Evolutionary conservation across 2,329 filamentous ascomycete genomes (phyloP).

Genomic region (Xylaria sp.): DNA sequence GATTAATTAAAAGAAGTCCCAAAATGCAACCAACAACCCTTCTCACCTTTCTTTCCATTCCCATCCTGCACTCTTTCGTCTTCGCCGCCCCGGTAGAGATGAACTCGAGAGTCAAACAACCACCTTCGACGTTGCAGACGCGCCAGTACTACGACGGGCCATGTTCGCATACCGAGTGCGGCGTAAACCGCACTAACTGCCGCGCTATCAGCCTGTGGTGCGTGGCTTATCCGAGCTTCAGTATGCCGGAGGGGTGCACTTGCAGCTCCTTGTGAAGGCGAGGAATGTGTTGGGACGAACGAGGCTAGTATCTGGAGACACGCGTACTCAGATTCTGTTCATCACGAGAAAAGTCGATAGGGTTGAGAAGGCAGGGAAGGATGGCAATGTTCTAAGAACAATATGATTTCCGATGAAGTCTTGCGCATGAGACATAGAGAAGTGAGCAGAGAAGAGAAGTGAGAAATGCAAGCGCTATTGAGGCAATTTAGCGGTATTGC

Average conservation of each 20-base stretch:
- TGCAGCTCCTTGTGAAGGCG: constrained; percentile 22
- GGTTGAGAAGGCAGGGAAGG: not conserved
- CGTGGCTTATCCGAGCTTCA: constrained; percentile 20
- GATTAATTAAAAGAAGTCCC: not conserved
- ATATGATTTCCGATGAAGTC: not conserved
- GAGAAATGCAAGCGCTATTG: too few relatives aligned
- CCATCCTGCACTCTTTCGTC: constrained; percentile 12
- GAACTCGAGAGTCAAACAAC: not conserved
- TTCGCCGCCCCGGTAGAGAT: constrained; percentile 12
- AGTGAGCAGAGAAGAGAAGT: too few relatives aligned
- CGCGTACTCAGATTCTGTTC: not conserved
- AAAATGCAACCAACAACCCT: constrained; percentile 17
- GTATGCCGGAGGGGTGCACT: constrained; percentile 28
- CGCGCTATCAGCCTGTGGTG: constrained; percentile 23
- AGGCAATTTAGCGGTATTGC: too few relatives aligned
- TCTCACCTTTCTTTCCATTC: constrained; percentile 16
- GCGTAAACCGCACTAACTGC: constrained; percentile 24
- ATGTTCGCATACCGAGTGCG: constrained; percentile 33
- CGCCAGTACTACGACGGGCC: constrained; percentile 32
- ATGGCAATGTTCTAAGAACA: not conserved
- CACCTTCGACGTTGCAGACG: constrained; percentile 3
- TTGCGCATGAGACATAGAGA: too few relatives aligned
- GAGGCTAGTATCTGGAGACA: not conserved
- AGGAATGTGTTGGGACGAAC: not conserved
- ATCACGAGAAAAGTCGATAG: not conserved